These are phyloP conservation scores for Penicillium macrosclerotiorum DNA, from an alignment of 495 filamentous ascomycete genomes.

Conservation along the genomic window DNA sequence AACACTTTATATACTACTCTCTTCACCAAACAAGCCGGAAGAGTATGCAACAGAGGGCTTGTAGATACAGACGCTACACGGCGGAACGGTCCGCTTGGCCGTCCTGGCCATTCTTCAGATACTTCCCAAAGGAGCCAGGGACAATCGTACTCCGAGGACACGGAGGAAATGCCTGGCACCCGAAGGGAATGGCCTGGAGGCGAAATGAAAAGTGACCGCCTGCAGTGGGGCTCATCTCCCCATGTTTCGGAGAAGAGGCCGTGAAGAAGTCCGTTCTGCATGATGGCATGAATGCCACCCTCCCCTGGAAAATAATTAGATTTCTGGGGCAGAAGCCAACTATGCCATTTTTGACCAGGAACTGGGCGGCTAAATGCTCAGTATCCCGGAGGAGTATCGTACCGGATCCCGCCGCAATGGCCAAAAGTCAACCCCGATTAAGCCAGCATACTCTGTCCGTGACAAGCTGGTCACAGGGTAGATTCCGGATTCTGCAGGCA, in stretches of 20 bases:
- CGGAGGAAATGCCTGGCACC: constrained; percentile 17
- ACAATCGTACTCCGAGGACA: constrained; percentile 24
- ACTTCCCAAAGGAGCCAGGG: constrained; percentile 17
- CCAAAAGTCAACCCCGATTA: constrained; percentile 2
- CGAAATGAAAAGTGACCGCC: constrained; percentile 2
- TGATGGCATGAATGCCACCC: background rate
- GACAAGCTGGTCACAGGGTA: constrained; percentile 11
- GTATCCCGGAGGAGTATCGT: background rate
- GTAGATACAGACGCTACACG: background rate
- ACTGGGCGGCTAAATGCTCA: constrained; percentile 11
- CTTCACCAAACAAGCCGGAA: too few relatives aligned
- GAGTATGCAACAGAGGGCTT: too few relatives aligned
- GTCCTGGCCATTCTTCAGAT: background rate
- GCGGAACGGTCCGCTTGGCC: constrained; percentile 19
- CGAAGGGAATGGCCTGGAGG: background rate
- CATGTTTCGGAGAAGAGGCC: background rate
- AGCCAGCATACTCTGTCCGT: constrained; percentile 11
- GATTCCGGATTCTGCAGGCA: constrained; percentile 14
- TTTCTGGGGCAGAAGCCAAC: background rate
- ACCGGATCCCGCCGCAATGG: background rate
- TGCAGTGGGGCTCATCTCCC: constrained; percentile 2
- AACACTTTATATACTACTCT: too few relatives aligned
- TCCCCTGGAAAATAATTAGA: background rate
- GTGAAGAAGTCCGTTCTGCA: constrained; percentile 1
- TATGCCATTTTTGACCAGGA: background rate